These are phyloP conservation scores for Caloboletus inedulis DNA, from an alignment of 1,284 basidiomycete genomes.

Conservation along the genomic window DNA sequence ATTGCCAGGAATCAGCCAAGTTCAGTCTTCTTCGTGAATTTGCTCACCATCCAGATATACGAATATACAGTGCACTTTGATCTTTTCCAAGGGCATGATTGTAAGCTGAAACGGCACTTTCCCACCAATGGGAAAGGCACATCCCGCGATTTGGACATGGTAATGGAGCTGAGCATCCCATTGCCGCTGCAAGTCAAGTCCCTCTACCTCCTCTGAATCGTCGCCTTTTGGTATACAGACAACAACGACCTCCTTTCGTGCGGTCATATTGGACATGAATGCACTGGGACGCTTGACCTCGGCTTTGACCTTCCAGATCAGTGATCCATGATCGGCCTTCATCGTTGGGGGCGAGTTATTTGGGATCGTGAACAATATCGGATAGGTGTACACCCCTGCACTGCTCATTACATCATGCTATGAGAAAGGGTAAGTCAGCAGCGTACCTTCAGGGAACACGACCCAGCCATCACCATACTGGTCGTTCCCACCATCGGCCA, in stretches of 20 bases:
- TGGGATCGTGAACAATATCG: conserved; percentile 88
- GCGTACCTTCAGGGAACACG: conserved; percentile 82
- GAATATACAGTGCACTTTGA: conserved; percentile 77
- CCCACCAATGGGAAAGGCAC: conserved; percentile 82
- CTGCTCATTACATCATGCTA: conserved; percentile 1
- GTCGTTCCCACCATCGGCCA: conserved; percentile 38
- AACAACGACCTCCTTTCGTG: conserved; percentile 73
- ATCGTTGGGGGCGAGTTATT: conserved; percentile 79
- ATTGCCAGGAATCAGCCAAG: not conserved
- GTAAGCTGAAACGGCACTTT: conserved; percentile 79
- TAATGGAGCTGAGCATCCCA: conserved; percentile 94
- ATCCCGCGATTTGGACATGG: conserved; percentile 76
- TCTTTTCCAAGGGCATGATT: conserved; percentile 82
- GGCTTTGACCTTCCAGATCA: conserved; percentile 81
- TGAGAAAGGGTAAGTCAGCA: conserved; percentile 18
- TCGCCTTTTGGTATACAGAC: conserved; percentile 71
- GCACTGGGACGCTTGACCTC: conserved; percentile 82
- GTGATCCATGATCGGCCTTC: conserved; percentile 74
- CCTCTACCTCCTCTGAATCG: conserved; percentile 55
- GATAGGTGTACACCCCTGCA: conserved; percentile 90
- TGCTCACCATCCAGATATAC: conserved; percentile 79
- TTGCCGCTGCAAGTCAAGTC: conserved; percentile 83
- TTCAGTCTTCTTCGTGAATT: not conserved
- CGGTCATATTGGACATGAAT: conserved; percentile 71
- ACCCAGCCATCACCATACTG: conserved; percentile 73